These are phyloP conservation scores for Cicer arietinum DNA, from an alignment of 306 rosid genomes.

Conservation along the genomic window DNA sequence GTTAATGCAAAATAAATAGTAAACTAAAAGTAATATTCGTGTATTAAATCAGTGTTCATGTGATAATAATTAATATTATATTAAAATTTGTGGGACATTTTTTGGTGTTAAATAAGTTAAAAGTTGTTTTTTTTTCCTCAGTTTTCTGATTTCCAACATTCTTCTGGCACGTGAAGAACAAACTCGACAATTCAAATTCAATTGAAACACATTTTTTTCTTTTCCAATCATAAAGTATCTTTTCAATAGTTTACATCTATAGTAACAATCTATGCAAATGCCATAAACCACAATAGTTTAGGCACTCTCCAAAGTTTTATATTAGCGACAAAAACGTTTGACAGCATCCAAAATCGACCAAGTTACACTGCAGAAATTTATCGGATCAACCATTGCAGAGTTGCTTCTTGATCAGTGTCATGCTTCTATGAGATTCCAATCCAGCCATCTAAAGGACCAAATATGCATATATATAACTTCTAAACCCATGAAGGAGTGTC, in stretches of 20 bases:
- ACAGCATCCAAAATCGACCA: background rate
- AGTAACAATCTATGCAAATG: background rate
- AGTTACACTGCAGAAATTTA: background rate
- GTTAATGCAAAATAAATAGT: too few species aligned
- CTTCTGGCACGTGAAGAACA: background rate
- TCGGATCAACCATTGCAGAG: constrained; percentile 1
- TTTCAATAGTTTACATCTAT: constrained; percentile 11
- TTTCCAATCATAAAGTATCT: background rate
- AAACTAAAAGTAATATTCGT: too few species aligned
- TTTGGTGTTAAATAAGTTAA: too few species aligned
- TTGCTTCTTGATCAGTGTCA: constrained; percentile 28
- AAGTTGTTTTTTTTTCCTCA: too few species aligned
- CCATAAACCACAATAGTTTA: background rate
- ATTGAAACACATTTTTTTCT: background rate
- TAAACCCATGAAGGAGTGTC: background rate
- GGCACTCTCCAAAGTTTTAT: background rate
- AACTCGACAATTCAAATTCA: constrained; percentile 1
- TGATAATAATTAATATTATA: too few species aligned
- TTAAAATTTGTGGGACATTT: too few species aligned
- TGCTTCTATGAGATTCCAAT: constrained; percentile 20
- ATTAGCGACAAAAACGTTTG: constrained; percentile 6
- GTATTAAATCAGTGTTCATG: too few species aligned
- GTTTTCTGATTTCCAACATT: too few species aligned
- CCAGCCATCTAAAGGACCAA: constrained; percentile 22
- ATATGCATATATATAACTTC: constrained; percentile 10